phyloP scores from a whole-genome alignment of 495 filamentous ascomycete species.

The Neurospora africana region DNA sequence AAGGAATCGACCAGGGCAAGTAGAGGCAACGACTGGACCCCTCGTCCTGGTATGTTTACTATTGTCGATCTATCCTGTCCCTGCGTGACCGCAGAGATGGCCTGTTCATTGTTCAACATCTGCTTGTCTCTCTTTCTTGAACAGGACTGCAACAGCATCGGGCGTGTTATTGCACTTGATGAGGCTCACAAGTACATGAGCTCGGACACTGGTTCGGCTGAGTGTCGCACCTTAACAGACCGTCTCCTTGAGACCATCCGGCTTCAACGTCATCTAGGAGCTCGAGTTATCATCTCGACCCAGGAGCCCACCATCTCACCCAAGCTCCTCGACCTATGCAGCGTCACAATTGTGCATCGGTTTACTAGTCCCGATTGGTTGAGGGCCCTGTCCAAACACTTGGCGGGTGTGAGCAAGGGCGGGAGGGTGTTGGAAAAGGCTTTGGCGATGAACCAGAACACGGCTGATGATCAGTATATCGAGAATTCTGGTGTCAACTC shows the following conservation, averaged over 20 bases:
- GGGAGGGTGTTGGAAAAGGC: conserved; percentile 14
- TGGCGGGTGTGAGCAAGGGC: conserved; percentile 39
- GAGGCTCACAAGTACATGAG: conserved; percentile 36
- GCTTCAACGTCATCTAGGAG: conserved; percentile 58
- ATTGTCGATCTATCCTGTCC: conserved; percentile 70
- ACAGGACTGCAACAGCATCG: conserved; percentile 27
- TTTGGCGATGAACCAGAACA: not conserved
- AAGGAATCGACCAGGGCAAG: not conserved
- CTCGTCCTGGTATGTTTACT: conserved; percentile 46
- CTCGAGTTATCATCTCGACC: conserved; percentile 60
- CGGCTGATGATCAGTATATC: not conserved
- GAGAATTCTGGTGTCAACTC: not conserved
- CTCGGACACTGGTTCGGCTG: conserved; percentile 14
- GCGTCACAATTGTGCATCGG: conserved; percentile 63
- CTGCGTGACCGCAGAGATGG: conserved; percentile 53
- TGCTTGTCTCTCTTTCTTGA: conserved; percentile 52
- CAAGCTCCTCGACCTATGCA: conserved; percentile 57
- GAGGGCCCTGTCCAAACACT: conserved; percentile 45
- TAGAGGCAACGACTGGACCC: conserved; percentile 24
- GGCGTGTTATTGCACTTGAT: conserved; percentile 28
- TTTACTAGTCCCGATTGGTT: conserved; percentile 68
- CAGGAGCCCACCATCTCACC: conserved; percentile 72
- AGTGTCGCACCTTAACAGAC: conserved; percentile 49
- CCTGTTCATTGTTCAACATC: conserved; percentile 61
- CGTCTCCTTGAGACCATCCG: conserved; percentile 54